A percentile compares a stretch with the other conserved stretches of the same genome.
phyloP scores from a whole-genome alignment of 2,329 filamentous ascomycete genomes.

The Pyricularia grisea region DNA sequence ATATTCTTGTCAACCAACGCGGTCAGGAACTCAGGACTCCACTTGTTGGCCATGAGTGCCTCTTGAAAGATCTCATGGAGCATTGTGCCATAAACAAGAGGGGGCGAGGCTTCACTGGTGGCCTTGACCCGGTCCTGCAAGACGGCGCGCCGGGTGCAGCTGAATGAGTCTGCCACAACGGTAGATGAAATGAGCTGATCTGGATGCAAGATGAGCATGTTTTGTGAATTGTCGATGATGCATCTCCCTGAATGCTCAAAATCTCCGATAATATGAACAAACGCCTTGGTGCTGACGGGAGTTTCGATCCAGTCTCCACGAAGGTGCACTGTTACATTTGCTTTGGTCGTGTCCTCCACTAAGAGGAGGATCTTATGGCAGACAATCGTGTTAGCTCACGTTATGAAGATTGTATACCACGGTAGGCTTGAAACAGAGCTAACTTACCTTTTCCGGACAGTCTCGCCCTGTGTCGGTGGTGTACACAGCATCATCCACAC shows the following conservation, averaged over 20 bases:
- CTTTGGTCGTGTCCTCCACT: conserved; percentile 63
- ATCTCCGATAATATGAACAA: conserved; percentile 76
- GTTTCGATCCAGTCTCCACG: conserved; percentile 84
- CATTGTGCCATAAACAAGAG: conserved; percentile 86
- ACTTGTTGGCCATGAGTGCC: conserved; percentile 72
- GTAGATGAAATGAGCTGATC: conserved; percentile 94
- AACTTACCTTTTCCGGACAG: conserved; percentile 61
- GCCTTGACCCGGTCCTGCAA: conserved; percentile 93
- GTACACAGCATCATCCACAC: conserved; percentile 62
- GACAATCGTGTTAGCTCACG: background rate
- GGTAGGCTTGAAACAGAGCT: background rate
- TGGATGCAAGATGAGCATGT: conserved; percentile 85
- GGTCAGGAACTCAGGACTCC: conserved; percentile 61
- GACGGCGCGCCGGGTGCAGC: conserved; percentile 81
- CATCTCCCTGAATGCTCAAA: conserved; percentile 66
- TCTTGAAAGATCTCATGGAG: conserved; percentile 94
- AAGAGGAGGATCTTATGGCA: conserved; percentile 62
- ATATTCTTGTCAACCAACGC: conserved; percentile 59
- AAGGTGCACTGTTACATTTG: conserved; percentile 60
- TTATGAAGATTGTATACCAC: background rate
- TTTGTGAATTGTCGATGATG: conserved; percentile 70
- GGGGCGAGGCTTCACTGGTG: conserved; percentile 67
- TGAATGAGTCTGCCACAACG: conserved; percentile 92
- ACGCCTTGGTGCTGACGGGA: conserved; percentile 55
- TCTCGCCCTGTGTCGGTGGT: conserved; percentile 49